phyloP scores from a whole-genome alignment of 192 early-diverging fungal genomes.

The Dissophora ornata region DNA sequence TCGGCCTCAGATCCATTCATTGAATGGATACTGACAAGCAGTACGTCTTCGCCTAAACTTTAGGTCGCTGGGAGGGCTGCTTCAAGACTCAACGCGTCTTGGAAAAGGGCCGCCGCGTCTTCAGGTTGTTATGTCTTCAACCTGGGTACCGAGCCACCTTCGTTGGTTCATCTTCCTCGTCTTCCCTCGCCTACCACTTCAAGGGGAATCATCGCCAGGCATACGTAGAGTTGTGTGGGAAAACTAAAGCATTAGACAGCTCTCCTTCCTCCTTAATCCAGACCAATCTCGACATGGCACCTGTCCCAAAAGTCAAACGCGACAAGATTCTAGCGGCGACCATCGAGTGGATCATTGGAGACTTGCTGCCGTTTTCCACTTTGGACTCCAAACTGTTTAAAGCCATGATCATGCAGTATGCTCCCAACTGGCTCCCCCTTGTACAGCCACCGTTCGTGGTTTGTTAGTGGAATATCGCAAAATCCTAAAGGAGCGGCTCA shows the following conservation, averaged over 20 bases:
- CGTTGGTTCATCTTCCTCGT: not conserved
- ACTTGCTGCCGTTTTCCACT: conserved; percentile 5
- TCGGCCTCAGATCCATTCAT: no score
- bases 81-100: no score
- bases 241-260: not conserved
- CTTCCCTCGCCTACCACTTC: not conserved
- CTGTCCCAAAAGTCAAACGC: conserved; percentile 1
- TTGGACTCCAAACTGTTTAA: not conserved
- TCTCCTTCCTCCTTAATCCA: not conserved
- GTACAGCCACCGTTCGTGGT: conserved; percentile 11
- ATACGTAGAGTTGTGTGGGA: not conserved
- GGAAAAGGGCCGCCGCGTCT: no score
- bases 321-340: conserved; percentile 5
- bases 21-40: no score
- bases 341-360: conserved; percentile 6
- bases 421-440: conserved; percentile 2
- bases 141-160: no score
- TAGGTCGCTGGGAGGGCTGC: no score
- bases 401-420: not conserved
- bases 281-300: not conserved
- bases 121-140: no score
- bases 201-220: not conserved
- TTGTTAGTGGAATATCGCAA: not conserved
- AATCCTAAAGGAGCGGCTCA: conserved; percentile 1
- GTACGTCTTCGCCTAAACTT: no score